A percentile compares a stretch with the other conserved stretches of the same genome.
phyloP scores from a whole-genome alignment of 352 stramenopile genomes.

The Pythium guiyangense region DNA sequence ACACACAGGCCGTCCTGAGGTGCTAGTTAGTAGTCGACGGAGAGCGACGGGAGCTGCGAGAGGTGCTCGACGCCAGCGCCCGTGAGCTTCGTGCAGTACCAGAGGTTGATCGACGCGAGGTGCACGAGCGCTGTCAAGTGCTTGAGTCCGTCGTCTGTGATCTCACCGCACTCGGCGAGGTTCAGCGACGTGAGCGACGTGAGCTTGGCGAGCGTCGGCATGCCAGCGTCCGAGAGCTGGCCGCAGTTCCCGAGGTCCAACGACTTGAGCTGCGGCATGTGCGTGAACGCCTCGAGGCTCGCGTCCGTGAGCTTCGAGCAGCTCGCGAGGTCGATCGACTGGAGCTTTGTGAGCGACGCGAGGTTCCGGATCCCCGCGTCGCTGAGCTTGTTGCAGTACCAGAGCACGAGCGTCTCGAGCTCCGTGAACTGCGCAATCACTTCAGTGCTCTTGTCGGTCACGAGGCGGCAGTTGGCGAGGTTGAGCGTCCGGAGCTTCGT shows the following conservation, averaged over 20 bases:
- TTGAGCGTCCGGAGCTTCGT: constrained; percentile 67
- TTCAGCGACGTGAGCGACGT: constrained; percentile 63
- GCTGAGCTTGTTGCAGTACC: constrained; percentile 85
- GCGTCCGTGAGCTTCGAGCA: constrained; percentile 65
- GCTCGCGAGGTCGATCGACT: constrained; percentile 70
- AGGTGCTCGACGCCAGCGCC: constrained; percentile 43
- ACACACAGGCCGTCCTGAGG: no score
- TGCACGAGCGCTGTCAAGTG: constrained; percentile 42
- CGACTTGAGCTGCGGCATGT: constrained; percentile 46
- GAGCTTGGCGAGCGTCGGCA: constrained; percentile 40
- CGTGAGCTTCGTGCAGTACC: constrained; percentile 83
- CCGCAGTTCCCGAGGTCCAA: constrained; percentile 83
- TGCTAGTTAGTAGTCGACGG: constrained; percentile 37
- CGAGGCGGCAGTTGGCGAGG: constrained; percentile 70
- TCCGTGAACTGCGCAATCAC: constrained; percentile 39
- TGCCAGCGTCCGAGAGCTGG: constrained; percentile 58
- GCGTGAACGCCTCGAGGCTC: constrained; percentile 39
- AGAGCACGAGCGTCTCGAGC: constrained; percentile 67
- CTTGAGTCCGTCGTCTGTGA: constrained; percentile 54
- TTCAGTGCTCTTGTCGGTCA: constrained; percentile 52
- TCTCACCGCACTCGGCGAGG: constrained; percentile 62
- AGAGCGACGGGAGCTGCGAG: constrained; percentile 33
- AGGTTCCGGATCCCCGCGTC: constrained; percentile 47
- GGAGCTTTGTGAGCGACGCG: constrained; percentile 35
- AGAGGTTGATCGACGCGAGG: constrained; percentile 66